These are phyloP conservation scores for Herpotrichia juniperi DNA, from an alignment of 2,329 filamentous ascomycete genomes.

Conservation along the genomic window DNA sequence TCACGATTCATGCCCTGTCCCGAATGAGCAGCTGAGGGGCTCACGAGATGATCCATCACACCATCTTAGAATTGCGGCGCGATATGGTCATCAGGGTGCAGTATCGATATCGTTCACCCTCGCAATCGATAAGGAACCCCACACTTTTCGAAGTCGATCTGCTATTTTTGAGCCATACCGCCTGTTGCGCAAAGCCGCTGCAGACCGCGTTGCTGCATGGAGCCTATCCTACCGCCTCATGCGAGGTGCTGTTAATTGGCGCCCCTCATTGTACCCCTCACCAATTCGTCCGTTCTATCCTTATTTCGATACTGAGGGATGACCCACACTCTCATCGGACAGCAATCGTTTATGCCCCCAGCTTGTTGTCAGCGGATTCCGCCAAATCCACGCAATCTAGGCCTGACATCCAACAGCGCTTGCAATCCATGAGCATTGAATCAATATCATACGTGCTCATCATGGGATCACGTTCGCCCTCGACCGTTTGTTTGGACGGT, in stretches of 20 bases:
- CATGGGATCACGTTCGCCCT: slow-evolving; percentile 12
- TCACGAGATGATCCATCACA: slow-evolving; percentile 37
- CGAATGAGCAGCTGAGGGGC: slow-evolving; percentile 26
- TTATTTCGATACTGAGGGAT: slow-evolving; percentile 6
- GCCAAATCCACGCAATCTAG: slow-evolving; percentile 1
- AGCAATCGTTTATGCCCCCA: slow-evolving; percentile 11
- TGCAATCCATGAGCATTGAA: slow-evolving; percentile 6
- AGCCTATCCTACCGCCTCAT: not conserved
- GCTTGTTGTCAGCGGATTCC: not conserved
- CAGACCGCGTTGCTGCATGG: slow-evolving; percentile 6
- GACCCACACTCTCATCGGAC: slow-evolving; percentile 6
- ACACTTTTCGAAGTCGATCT: slow-evolving; percentile 7
- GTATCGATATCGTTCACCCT: not conserved
- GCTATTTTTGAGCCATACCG: slow-evolving; percentile 3
- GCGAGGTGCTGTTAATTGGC: not conserved
- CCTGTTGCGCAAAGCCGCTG: slow-evolving; percentile 5
- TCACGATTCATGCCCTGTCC: slow-evolving; percentile 13
- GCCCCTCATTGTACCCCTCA: slow-evolving; percentile 20
- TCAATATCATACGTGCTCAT: slow-evolving; percentile 10
- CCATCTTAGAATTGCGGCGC: slow-evolving; percentile 24
- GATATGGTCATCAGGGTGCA: slow-evolving; percentile 21
- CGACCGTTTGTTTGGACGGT: slow-evolving; percentile 17
- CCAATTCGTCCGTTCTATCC: slow-evolving; percentile 16
- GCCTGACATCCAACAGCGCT: not conserved
- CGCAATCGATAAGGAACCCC: not conserved